Conservation (phyloP, 2,329 filamentous ascomycete species). For the Talaromyces sp. region DNA sequence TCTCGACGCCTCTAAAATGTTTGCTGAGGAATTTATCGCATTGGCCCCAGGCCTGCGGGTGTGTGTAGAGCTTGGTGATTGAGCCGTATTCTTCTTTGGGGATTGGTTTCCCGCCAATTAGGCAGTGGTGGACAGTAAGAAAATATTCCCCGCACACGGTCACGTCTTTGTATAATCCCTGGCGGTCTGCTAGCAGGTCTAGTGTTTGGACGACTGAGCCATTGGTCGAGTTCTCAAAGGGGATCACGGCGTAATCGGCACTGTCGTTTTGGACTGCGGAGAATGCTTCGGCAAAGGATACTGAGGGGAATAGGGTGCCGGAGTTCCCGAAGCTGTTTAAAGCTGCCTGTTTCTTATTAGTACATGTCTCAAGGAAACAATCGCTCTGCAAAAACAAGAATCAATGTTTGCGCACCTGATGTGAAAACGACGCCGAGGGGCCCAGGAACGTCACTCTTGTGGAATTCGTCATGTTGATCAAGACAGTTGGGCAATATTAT, state of each 20-base stretch:
- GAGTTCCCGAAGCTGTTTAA: slow-evolving; percentile 45
- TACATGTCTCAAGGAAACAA: neutral
- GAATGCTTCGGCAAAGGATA: slow-evolving; percentile 63
- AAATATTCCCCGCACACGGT: slow-evolving; percentile 79
- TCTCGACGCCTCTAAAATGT: slow-evolving; percentile 68
- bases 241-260: slow-evolving; percentile 72
- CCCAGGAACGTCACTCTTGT: slow-evolving; percentile 54
- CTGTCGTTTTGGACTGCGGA: slow-evolving; percentile 63
- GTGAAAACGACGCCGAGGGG: slow-evolving; percentile 62
- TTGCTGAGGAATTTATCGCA: slow-evolving; percentile 69
- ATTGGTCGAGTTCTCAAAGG: slow-evolving; percentile 95
- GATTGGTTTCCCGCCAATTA: slow-evolving; percentile 48
- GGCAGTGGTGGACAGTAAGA: slow-evolving; percentile 80
- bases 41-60: slow-evolving; percentile 94
- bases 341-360: slow-evolving; percentile 44
- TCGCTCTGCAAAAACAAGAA: neutral
- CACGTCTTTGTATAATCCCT: slow-evolving; percentile 60
- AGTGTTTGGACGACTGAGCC: slow-evolving; percentile 87
- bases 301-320: slow-evolving; percentile 27
- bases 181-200: slow-evolving; percentile 77
- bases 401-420: slow-evolving; percentile 51
- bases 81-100: slow-evolving; percentile 42
- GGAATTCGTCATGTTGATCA: slow-evolving; percentile 16
- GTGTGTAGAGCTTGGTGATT: slow-evolving; percentile 77
- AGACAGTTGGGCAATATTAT: neutral